These are phyloP conservation scores for Gynandropsis gynandra DNA, from an alignment of 345 rosid species.

Conservation along the genomic window DNA sequence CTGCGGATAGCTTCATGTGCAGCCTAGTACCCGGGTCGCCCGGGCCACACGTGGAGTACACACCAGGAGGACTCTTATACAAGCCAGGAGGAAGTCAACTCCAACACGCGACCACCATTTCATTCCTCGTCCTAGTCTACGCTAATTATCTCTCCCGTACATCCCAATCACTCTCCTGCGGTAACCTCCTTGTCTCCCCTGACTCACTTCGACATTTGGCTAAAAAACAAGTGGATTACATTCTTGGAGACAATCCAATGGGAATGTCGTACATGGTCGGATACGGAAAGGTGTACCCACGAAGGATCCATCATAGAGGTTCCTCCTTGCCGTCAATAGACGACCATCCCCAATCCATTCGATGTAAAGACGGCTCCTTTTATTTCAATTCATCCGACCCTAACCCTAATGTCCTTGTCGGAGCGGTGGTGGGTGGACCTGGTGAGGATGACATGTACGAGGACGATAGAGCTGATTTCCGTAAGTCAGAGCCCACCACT, in stretches of 20 bases:
- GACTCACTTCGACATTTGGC: conserved; percentile 62
- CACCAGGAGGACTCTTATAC: conserved; percentile 89
- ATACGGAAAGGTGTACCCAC: conserved; percentile 60
- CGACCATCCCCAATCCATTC: conserved; percentile 51
- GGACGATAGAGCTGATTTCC: conserved; percentile 62
- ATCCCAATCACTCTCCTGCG: conserved; percentile 60
- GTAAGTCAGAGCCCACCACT: conserved; percentile 87
- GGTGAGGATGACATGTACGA: conserved; percentile 57
- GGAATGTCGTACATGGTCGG: conserved; percentile 94
- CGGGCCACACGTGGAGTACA: conserved; percentile 60
- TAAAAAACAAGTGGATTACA: conserved; percentile 77
- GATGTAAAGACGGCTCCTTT: conserved; percentile 69
- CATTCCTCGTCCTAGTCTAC: conserved; percentile 80
- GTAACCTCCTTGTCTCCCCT: conserved; percentile 42
- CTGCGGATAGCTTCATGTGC: conserved; percentile 97
- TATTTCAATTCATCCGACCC: conserved; percentile 64
- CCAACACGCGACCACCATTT: conserved; percentile 82
- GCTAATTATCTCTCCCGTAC: conserved; percentile 65
- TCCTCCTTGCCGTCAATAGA: conserved; percentile 68
- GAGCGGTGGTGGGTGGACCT: conserved; percentile 93
- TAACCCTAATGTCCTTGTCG: conserved; percentile 60
- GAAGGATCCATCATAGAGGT: conserved; percentile 85
- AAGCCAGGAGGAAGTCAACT: conserved; percentile 95
- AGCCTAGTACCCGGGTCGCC: conserved; percentile 67
- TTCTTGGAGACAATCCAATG: conserved; percentile 80